These are phyloP conservation scores for Trypanosoma melophagium DNA, from an alignment of 208 protist species.

Conservation along the genomic window DNA sequence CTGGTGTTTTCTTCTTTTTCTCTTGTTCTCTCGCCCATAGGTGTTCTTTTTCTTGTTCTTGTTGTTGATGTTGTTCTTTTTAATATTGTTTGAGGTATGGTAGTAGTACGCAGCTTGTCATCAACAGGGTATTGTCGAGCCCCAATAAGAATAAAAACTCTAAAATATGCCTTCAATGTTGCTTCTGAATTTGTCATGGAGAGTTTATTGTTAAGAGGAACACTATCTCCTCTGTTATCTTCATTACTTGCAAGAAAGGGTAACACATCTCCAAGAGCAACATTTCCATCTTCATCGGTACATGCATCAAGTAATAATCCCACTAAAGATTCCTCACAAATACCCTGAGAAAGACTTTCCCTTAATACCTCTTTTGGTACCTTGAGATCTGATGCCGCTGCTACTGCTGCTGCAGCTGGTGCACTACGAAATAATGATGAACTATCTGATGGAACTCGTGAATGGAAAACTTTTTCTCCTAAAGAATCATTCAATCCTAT, in stretches of 20 bases:
- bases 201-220: not conserved
- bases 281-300: conserved; percentile 2
- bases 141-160: conserved; percentile 31
- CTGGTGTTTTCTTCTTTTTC: conserved; percentile 1
- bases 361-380: conserved; percentile 3
- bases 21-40: not conserved
- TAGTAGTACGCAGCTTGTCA: conserved; percentile 8
- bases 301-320: conserved; percentile 6
- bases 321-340: conserved; percentile 7
- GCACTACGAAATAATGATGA: not conserved
- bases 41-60: not conserved
- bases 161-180: conserved; percentile 27
- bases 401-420: not conserved
- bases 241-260: conserved; percentile 35
- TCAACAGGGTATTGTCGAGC: conserved; percentile 21
- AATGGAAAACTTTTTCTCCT: not conserved
- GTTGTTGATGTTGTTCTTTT: no score
- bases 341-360: conserved; percentile 2
- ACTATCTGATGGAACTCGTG: not conserved
- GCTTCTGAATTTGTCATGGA: conserved; percentile 1
- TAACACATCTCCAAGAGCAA: conserved; percentile 19
- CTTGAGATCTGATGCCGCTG: not conserved
- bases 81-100: no score
- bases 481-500: not conserved
- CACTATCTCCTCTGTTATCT: conserved; percentile 7